phyloP scores from a whole-genome alignment of 805 yeast genomes.

The Hanseniaspora vineae region DNA sequence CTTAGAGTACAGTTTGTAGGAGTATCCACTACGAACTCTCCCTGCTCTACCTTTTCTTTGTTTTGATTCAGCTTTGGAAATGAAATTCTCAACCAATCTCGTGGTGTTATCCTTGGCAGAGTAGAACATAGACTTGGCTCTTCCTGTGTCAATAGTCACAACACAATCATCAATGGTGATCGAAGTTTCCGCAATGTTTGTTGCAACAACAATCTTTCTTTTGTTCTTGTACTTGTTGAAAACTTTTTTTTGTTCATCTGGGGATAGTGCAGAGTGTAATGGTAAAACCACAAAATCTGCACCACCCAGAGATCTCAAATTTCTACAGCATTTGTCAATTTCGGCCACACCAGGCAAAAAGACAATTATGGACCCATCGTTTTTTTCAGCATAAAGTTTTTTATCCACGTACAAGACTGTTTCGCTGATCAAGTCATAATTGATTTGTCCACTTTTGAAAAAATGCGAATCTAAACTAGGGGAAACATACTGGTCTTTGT shows the following conservation, averaged over 20 bases:
- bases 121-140: constrained; percentile 66
- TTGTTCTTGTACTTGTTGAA: constrained; percentile 44
- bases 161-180: constrained; percentile 93
- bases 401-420: constrained; percentile 42
- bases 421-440: constrained; percentile 56
- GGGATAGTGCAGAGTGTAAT: constrained; percentile 75
- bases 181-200: constrained; percentile 95
- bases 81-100: constrained; percentile 67
- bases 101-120: constrained; percentile 59
- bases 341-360: constrained; percentile 90
- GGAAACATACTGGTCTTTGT: constrained; percentile 27
- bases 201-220: constrained; percentile 76
- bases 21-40: constrained; percentile 72
- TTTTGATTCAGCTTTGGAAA: constrained; percentile 75
- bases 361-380: constrained; percentile 63
- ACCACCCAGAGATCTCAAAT: constrained; percentile 11
- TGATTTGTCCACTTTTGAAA: constrained; percentile 54
- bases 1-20: constrained; percentile 67
- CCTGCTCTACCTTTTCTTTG: constrained; percentile 99
- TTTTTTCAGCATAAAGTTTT: constrained; percentile 28
- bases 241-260: constrained; percentile 70
- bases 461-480: constrained; percentile 57
- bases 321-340: constrained; percentile 44
- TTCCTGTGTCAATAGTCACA: constrained; percentile 79
- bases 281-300: constrained; percentile 42